These are phyloP conservation scores for Tolypocladium inflatum DNA, from an alignment of 2,329 filamentous ascomycete species.

Conservation along the genomic window DNA sequence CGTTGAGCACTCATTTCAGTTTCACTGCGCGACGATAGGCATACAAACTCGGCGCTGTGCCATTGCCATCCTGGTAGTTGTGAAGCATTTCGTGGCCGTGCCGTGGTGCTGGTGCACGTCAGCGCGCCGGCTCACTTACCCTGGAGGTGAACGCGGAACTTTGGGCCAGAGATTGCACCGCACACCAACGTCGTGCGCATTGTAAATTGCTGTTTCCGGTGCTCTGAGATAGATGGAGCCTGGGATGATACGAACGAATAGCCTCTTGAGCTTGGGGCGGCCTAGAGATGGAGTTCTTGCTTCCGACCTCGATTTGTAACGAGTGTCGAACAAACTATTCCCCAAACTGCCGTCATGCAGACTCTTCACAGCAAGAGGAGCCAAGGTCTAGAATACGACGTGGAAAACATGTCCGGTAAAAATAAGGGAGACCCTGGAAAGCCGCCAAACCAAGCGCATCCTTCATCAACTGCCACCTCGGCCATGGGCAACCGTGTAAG, in stretches of 20 bases:
- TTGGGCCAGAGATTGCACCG: not conserved
- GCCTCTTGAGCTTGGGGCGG: not conserved
- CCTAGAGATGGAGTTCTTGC: not conserved
- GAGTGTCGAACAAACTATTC: not conserved
- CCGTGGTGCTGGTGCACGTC: not conserved
- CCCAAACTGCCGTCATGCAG: too few species aligned
- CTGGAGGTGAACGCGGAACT: not conserved
- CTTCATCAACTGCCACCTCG: not conserved
- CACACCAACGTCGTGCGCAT: not conserved
- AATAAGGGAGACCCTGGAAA: not conserved
- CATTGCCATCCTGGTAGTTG: not conserved
- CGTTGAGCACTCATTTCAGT: too few species aligned
- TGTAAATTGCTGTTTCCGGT: too few species aligned
- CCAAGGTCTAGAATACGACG: too few species aligned
- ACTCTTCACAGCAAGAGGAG: too few species aligned
- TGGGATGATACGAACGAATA: too few species aligned
- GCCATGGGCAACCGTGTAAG: not conserved
- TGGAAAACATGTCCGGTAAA: not conserved
- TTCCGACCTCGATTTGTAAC: not conserved
- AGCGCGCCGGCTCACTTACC: not conserved
- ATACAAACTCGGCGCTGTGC: not conserved
- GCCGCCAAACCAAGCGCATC: not conserved
- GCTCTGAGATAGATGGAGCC: not conserved
- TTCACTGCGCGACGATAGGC: not conserved
- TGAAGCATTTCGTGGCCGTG: not conserved